Evolutionary conservation across 2,329 filamentous ascomycete species (phyloP), one percentile per base, ranked within the genome.

Genomic region (Sporothrix mexicana): DNA sequence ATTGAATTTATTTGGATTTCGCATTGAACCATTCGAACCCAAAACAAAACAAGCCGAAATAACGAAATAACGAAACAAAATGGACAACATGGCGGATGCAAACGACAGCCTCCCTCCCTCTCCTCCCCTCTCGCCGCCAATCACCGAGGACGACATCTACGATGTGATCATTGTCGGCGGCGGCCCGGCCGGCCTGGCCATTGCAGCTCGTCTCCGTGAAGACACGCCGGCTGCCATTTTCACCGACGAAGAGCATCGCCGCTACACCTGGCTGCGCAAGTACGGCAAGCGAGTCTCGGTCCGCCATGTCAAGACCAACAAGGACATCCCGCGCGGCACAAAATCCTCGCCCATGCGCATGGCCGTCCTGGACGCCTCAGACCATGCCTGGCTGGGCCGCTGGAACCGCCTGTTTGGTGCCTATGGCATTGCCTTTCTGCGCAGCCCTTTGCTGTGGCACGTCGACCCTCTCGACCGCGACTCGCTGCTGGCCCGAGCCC

Each of bases 391-490:
- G 92, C 88, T 95, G 84, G 81, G 86, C 10, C 85, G 88, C 55
- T 95, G 93, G 93, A 88, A 92, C 61, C 83, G 85, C 15, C 85
- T 92, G 3, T 95, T 95, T 80, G 83, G 85, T 45, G 87, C 86
- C 2, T 88, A 93, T 61, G 87, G 90, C 67, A 95, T 95, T 64
- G 85, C 87, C 1, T 88, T 94, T 77, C 82, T 96, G 53, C 86
- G 93, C 17, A 94, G 92, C 76, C 93, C 92, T 0, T 92, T 95
- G 91, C 92, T 95, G 77, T 95, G 94, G 83, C 93, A 96, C 78
- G 85, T 93, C 15, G 92, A 95, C 77, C 93, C 93, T 0, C 84
- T 87, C 0, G 92, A 95, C 79, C 85, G 92, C 1, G 93, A 95
- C 81, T 90, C 90, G 0, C 82, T 95, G 77, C 82, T 95, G 25